phyloP scores from a whole-genome alignment of 495 filamentous ascomycete species.

The Amniculicola lignicola region DNA sequence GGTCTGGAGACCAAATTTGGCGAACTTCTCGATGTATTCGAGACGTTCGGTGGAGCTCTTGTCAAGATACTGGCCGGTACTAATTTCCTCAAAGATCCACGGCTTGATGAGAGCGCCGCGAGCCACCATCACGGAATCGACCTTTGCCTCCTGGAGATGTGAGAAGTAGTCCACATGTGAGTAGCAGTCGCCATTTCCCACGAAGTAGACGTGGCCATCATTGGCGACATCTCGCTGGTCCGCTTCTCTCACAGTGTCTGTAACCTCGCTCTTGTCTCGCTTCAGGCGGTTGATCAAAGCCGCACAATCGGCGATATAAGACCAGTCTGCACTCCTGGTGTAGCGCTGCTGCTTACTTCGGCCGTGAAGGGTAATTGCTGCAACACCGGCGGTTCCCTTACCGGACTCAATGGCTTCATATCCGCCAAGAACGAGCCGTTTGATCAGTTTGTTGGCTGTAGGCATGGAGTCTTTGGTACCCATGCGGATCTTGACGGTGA shows the following conservation, averaged over 20 bases:
- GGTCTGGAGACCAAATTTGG: slow-evolving; percentile 80
- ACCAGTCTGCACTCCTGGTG: slow-evolving; percentile 83
- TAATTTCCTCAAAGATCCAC: slow-evolving; percentile 97
- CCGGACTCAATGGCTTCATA: slow-evolving; percentile 58
- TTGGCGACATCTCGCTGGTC: slow-evolving; percentile 62
- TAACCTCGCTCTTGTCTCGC: slow-evolving; percentile 54
- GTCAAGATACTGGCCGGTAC: slow-evolving; percentile 86
- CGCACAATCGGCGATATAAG: slow-evolving; percentile 85
- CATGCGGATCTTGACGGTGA: slow-evolving; percentile 92
- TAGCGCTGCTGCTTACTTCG: slow-evolving; percentile 92
- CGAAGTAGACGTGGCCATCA: slow-evolving; percentile 70
- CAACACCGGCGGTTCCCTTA: slow-evolving; percentile 72
- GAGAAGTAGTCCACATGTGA: slow-evolving; percentile 84
- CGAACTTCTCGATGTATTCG: slow-evolving; percentile 81
- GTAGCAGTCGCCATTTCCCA: slow-evolving; percentile 95
- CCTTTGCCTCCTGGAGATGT: slow-evolving; percentile 70
- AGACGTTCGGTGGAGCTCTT: slow-evolving; percentile 87
- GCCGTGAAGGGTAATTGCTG: slow-evolving; percentile 91
- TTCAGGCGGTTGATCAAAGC: slow-evolving; percentile 77
- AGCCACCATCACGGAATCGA: slow-evolving; percentile 88
- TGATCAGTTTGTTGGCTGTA: slow-evolving; percentile 73
- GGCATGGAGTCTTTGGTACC: slow-evolving; percentile 77
- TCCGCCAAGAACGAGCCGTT: slow-evolving; percentile 77
- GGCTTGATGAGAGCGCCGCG: slow-evolving; percentile 93
- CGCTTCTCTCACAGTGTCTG: slow-evolving; percentile 73